phyloP scores from a whole-genome alignment of 2,329 filamentous ascomycete species.

The Lasiodiplodia citricola region DNA sequence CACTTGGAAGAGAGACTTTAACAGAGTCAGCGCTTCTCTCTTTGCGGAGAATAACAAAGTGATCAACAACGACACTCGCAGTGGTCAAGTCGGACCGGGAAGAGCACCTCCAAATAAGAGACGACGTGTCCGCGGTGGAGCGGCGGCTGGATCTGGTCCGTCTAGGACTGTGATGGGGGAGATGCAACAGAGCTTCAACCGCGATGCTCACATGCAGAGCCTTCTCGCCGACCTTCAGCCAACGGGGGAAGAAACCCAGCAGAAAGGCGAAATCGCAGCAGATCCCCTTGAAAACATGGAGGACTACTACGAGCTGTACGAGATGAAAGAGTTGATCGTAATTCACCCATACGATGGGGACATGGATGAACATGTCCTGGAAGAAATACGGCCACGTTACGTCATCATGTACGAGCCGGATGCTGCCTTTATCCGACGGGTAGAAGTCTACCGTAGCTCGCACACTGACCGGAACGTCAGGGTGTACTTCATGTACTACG shows the following conservation, averaged over 20 bases:
- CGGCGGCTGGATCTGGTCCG: constrained; percentile 61
- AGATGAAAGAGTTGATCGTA: constrained; percentile 86
- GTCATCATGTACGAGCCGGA: constrained; percentile 99
- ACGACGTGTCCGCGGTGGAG: constrained; percentile 81
- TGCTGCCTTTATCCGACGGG: constrained; percentile 87
- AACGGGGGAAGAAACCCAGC: constrained; percentile 75
- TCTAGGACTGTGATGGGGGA: constrained; percentile 74
- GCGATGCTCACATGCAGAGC: constrained; percentile 78
- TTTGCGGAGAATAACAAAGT: constrained; percentile 82
- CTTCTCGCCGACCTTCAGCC: constrained; percentile 83
- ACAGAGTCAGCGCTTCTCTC: constrained; percentile 78
- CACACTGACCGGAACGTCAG: constrained; percentile 87
- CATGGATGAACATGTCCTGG: constrained; percentile 93
- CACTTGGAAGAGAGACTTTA: constrained; percentile 88
- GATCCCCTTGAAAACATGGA: constrained; percentile 92
- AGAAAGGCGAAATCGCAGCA: constrained; percentile 75
- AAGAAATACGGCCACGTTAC: constrained; percentile 90
- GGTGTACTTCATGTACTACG: constrained; percentile 97
- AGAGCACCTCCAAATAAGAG: constrained; percentile 83
- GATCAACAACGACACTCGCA: constrained; percentile 66
- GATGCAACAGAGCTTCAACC: constrained; percentile 70
- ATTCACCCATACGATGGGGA: constrained; percentile 95
- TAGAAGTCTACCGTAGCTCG: constrained; percentile 95
- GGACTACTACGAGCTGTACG: constrained; percentile 87
- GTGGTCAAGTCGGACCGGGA: constrained; percentile 58